These are phyloP conservation scores for Citrus sp. DNA, from an alignment of 345 rosid genomes.

Conservation along the genomic window DNA sequence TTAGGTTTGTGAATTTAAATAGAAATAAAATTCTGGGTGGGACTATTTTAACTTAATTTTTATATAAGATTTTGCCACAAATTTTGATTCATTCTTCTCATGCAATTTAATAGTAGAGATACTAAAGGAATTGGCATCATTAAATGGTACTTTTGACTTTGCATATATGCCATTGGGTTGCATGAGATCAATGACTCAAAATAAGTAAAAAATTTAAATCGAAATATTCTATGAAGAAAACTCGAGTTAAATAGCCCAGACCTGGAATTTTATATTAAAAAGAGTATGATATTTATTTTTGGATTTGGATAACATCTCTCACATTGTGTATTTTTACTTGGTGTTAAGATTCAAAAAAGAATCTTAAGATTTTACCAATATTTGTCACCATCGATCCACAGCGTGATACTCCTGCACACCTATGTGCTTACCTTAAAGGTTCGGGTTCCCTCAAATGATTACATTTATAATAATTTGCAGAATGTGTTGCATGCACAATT, in stretches of 20 bases:
- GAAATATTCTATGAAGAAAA: no score
- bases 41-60: no score
- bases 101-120: no score
- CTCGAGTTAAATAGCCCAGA: no score
- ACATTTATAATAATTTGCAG: neutral
- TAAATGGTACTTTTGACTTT: no score
- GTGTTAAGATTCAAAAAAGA: conserved; percentile 49
- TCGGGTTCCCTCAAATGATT: conserved; percentile 6
- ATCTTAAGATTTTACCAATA: conserved; percentile 60
- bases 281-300: neutral
- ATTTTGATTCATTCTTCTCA: no score
- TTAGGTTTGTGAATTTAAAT: conserved; percentile 52
- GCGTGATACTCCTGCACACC: conserved; percentile 76
- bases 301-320: conserved; percentile 12
- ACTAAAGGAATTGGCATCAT: no score
- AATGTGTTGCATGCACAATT: neutral
- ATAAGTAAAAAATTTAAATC: no score
- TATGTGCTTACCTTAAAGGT: conserved; percentile 78
- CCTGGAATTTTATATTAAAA: no score
- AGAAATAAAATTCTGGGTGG: neutral
- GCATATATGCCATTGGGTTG: no score
- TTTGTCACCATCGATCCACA: conserved; percentile 92
- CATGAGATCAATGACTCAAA: no score
- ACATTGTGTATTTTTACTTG: conserved; percentile 26
- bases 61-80: no score